Percentiles rank a stretch among this genome's conserved stretches.
These are phyloP conservation scores for Suillus alpinus DNA, from an alignment of 768 basidiomycete genomes.

Conservation along the genomic window DNA sequence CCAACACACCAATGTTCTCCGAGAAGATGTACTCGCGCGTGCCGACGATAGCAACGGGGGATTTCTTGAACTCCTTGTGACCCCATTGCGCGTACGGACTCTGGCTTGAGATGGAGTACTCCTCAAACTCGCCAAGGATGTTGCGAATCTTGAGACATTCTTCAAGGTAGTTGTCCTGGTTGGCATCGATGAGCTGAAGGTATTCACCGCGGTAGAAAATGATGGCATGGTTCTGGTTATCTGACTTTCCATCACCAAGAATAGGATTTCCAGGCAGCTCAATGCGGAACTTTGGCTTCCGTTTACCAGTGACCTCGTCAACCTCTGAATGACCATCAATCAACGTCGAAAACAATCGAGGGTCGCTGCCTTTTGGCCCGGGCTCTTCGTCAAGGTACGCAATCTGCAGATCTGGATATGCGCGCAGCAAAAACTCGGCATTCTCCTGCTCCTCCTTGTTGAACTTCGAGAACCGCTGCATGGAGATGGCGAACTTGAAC, in stretches of 20 bases:
- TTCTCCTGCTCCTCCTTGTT: slow-evolving; percentile 99
- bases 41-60: slow-evolving; percentile 96
- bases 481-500: slow-evolving; percentile 97
- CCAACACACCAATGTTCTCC: slow-evolving; percentile 98
- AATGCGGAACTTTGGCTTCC: slow-evolving; percentile 96
- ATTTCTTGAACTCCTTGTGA: slow-evolving; percentile 85
- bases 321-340: slow-evolving; percentile 98
- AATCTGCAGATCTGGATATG: slow-evolving; percentile 98
- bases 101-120: slow-evolving; percentile 85
- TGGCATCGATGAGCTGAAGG: slow-evolving; percentile 97
- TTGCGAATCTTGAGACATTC: slow-evolving; percentile 99
- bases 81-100: slow-evolving; percentile 97
- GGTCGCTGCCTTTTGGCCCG: slow-evolving; percentile 83
- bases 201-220: slow-evolving; percentile 99
- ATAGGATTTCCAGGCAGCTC: slow-evolving; percentile 99
- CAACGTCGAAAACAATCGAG: slow-evolving; percentile 84
- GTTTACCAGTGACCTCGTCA: slow-evolving; percentile 80
- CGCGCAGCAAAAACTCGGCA: slow-evolving; percentile 94
- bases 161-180: slow-evolving; percentile 99
- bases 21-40: slow-evolving; percentile 99
- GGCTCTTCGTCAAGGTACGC: slow-evolving; percentile 97
- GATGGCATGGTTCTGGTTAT: slow-evolving; percentile 99
- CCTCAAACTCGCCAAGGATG: slow-evolving; percentile 96
- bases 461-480: slow-evolving; percentile 99
- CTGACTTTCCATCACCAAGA: slow-evolving; percentile 97